phyloP scores from a whole-genome alignment of 2,329 filamentous ascomycete species.

The Cladosporium oxysporum region DNA sequence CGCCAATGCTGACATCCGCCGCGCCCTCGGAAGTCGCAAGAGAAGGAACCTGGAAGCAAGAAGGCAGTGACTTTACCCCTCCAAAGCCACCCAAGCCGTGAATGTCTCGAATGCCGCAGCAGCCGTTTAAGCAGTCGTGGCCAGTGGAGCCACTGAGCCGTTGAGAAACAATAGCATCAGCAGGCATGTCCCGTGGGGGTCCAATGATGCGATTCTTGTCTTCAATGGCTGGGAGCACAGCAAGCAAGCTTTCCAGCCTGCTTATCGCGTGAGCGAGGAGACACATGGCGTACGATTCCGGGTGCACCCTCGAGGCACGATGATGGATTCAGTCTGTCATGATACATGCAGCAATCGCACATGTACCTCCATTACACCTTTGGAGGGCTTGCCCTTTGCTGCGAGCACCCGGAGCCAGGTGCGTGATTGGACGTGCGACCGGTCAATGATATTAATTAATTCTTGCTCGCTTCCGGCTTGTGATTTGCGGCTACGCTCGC shows the following conservation, averaged over 20 bases:
- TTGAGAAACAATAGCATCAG: slow-evolving; percentile 4
- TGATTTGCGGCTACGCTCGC: background rate
- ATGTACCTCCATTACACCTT: background rate
- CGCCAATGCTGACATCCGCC: background rate
- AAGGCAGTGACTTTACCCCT: background rate
- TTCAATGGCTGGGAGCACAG: background rate
- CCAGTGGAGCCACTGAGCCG: slow-evolving; percentile 1
- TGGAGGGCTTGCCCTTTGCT: background rate
- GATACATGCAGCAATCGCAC: background rate
- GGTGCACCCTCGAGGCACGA: background rate
- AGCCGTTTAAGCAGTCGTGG: background rate
- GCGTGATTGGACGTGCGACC: background rate
- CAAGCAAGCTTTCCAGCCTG: background rate
- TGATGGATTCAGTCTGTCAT: background rate
- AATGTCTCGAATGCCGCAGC: slow-evolving; percentile 16
- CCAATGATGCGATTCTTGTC: background rate
- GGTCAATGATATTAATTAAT: background rate
- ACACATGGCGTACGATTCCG: background rate
- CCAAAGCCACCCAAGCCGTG: background rate
- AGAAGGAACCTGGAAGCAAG: background rate
- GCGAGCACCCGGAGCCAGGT: background rate
- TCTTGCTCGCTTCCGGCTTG: background rate
- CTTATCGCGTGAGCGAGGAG: background rate
- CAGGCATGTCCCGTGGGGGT: background rate
- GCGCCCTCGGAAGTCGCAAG: background rate